phyloP scores from a whole-genome alignment of 148 eudicot species.

The Rheum nobile region DNA sequence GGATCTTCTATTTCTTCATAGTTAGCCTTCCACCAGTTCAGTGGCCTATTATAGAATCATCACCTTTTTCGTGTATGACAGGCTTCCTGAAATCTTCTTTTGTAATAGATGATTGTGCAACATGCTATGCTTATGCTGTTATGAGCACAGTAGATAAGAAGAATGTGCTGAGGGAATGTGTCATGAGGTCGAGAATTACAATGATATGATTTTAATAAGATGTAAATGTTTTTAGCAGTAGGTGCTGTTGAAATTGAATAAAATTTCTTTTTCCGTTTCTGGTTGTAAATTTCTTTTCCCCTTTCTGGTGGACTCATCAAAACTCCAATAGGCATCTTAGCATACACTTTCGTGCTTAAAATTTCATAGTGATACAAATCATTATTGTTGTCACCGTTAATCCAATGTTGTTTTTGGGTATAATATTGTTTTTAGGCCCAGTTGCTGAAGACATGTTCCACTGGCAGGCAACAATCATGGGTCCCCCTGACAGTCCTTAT shows the following conservation, averaged over 20 bases:
- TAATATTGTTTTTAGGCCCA: constrained; percentile 1
- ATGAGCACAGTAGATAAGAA: neutral
- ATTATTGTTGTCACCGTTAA: neutral
- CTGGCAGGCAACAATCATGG: constrained; percentile 8
- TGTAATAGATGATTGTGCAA: neutral
- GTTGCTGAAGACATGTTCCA: constrained; percentile 8
- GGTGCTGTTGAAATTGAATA: neutral
- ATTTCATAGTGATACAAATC: neutral
- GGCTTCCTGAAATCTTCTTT: neutral
- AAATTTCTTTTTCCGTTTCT: neutral
- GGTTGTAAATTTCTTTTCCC: neutral
- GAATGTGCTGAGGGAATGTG: neutral
- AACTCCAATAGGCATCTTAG: neutral
- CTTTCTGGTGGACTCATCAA: neutral
- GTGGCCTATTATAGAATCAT: neutral
- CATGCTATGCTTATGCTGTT: neutral
- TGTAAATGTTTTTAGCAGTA: neutral
- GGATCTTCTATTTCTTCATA: neutral
- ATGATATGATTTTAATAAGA: neutral
- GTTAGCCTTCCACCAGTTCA: neutral
- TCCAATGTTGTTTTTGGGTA: neutral
- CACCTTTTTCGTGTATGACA: neutral
- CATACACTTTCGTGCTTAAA: neutral
- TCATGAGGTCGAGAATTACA: neutral
- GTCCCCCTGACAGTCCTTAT: constrained; percentile 6